Percentiles rank a stretch among this genome's conserved stretches.
Conservation (phyloP, 805 yeast species). For the Candida nitratophila region DNA sequence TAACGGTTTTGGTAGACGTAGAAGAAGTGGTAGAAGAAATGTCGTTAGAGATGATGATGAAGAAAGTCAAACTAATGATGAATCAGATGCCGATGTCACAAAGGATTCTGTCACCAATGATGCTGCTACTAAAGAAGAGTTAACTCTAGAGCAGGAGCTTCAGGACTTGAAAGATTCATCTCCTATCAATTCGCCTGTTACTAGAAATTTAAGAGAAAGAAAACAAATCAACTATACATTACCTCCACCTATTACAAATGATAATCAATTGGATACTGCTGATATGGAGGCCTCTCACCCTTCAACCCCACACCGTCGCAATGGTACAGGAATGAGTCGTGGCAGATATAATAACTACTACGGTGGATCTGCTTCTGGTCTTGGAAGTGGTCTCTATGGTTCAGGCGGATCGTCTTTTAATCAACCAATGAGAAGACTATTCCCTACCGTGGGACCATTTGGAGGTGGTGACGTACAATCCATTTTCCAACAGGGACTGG, state of each 20-base stretch:
- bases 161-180: conserved; percentile 58
- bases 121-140: conserved; percentile 14
- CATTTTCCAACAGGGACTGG: conserved; percentile 57
- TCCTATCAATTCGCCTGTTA: conserved; percentile 43
- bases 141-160: conserved; percentile 56
- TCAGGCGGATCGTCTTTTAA: conserved; percentile 26
- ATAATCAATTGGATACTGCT: conserved; percentile 24
- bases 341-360: conserved; percentile 9
- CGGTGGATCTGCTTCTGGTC: conserved; percentile 15
- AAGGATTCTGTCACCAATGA: conserved; percentile 1
- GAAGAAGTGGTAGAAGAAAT: conserved; percentile 5
- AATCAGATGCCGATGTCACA: conserved; percentile 6
- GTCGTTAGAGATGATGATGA: conserved; percentile 12
- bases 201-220: conserved; percentile 53
- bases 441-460: conserved; percentile 95
- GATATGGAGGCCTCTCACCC: conserved; percentile 2
- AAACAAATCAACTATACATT: conserved; percentile 73
- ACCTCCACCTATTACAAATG: conserved; percentile 68
- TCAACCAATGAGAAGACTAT: conserved; percentile 57
- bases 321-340: conserved; percentile 2
- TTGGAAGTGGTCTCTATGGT: conserved; percentile 27
- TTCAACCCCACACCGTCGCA: conserved; percentile 13
- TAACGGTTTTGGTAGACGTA: neutral
- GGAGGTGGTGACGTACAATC: conserved; percentile 94
- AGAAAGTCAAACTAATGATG: conserved; percentile 1